Percentiles rank a stretch among this genome's conserved stretches.
Conservation (phyloP, 495 filamentous ascomycete species). For the Xylaria longipes region DNA sequence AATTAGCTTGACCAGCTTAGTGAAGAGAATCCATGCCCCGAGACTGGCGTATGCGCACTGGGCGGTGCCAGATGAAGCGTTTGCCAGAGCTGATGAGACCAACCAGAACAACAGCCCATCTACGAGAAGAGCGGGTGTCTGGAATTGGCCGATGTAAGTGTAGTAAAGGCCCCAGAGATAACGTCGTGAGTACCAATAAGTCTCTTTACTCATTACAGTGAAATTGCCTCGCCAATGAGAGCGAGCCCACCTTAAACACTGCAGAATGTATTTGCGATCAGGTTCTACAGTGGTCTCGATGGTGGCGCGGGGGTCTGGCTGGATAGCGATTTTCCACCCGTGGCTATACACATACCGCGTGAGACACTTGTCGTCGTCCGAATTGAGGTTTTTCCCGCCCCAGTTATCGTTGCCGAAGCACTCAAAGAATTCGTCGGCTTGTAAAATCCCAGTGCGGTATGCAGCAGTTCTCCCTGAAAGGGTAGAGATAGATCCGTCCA, state of each 20-base stretch:
- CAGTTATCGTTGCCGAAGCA: slow-evolving; percentile 76
- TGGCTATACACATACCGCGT: slow-evolving; percentile 80
- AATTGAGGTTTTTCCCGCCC: slow-evolving; percentile 76
- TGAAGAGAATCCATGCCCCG: slow-evolving; percentile 56
- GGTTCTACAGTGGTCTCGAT: slow-evolving; percentile 79
- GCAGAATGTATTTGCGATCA: slow-evolving; percentile 74
- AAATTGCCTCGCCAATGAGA: slow-evolving; percentile 86
- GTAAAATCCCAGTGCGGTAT: slow-evolving; percentile 81
- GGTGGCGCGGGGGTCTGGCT: slow-evolving; percentile 75
- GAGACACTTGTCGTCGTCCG: slow-evolving; percentile 86
- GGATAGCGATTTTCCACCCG: slow-evolving; percentile 77
- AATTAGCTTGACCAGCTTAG: slow-evolving; percentile 78
- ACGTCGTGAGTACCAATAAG: slow-evolving; percentile 58
- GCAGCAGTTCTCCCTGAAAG: slow-evolving; percentile 87
- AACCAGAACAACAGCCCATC: slow-evolving; percentile 67
- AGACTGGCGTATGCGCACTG: slow-evolving; percentile 52
- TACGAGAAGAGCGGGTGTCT: slow-evolving; percentile 69
- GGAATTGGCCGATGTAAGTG: slow-evolving; percentile 75
- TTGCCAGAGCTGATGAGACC: slow-evolving; percentile 47
- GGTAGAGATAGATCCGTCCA: slow-evolving; percentile 86
- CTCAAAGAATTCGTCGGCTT: slow-evolving; percentile 73
- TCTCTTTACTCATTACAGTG: slow-evolving; percentile 73
- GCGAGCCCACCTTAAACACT: slow-evolving; percentile 81
- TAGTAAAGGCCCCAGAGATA: slow-evolving; percentile 73
- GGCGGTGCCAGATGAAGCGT: slow-evolving; percentile 36